Evolutionary conservation across 2,329 filamentous ascomycete genomes (phyloP), one percentile per base, ranked within the genome.

Genomic region (Chaetomium sp.): DNA sequence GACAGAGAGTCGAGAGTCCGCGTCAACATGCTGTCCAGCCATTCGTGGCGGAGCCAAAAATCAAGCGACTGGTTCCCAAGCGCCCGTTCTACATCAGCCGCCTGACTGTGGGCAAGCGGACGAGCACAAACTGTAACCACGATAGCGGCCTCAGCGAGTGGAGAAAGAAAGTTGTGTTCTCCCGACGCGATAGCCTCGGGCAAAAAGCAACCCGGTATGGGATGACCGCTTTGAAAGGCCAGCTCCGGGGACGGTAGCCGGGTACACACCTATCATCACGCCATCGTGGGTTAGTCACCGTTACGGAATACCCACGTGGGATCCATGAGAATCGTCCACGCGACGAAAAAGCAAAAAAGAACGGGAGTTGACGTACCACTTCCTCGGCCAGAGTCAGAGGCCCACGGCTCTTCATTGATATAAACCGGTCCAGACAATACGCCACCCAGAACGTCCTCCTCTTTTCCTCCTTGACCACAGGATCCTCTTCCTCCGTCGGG

Each of bases 361-460:
- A 38, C 19, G 34, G 32, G 10, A 38, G 4, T 37, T n/a, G 12
- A 59, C 61, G 52, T 45, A 66, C 64, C 49, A 59, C 52, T 55
- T 66, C 64, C 42, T 67, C 65, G 2, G 57, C 40, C 34, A 67
- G 52, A 6, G 65, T 67, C 37, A 65, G 42, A 0, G 65, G 61
- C 27, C 50, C 61, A 19, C 56, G 53, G 6, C 61, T 61, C 33
- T 55, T 58, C 37, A 65, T 45, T 33, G 59, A 62, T 44, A 66
- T 59, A n/a, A 66, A 58, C 3, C 64, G 59, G 51, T 67, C 65
- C 2, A 67, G 58, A 11, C 61, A 59, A 37, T 66, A 66, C 1
- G 64, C 65, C 38, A 66, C 58, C 65, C 64, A 67, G 47, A 67
- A 66, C 0, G 63, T 64, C 41, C 65, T 56, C 49, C 67, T 56